phyloP scores from a whole-genome alignment of 768 basidiomycete species.

The Russula lepida region DNA sequence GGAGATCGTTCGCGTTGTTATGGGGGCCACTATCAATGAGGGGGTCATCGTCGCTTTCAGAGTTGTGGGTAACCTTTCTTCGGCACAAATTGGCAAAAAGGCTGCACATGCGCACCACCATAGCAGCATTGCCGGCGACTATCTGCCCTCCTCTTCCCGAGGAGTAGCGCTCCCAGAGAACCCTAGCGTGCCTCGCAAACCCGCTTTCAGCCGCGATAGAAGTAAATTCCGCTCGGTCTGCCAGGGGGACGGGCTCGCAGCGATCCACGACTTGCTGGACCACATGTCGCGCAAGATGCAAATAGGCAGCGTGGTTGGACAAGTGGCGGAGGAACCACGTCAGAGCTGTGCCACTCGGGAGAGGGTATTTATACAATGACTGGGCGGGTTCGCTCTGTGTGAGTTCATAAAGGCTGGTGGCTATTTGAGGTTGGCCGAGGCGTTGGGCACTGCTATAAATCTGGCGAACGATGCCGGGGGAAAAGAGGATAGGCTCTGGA shows the following conservation, averaged over 20 bases:
- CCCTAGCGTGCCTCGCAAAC: conserved; percentile 39
- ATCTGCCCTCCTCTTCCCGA: conserved; percentile 32
- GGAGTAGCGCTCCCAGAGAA: conserved; percentile 51
- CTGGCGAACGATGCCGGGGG: conserved; percentile 35
- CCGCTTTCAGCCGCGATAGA: conserved; percentile 38
- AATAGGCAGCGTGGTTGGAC: conserved; percentile 30
- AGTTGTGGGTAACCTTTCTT: not conserved
- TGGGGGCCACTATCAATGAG: not conserved
- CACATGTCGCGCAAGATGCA: conserved; percentile 42
- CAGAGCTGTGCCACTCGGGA: conserved; percentile 40
- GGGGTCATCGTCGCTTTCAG: not conserved
- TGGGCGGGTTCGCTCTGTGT: conserved; percentile 32
- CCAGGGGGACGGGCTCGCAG: conserved; percentile 34
- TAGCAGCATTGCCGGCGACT: conserved; percentile 38
- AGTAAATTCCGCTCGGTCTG: conserved; percentile 45
- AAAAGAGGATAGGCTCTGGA: conserved; percentile 30
- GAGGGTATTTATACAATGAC: conserved; percentile 36
- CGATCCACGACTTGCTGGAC: conserved; percentile 40
- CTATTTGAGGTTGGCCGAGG: conserved; percentile 28
- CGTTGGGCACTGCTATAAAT: conserved; percentile 21
- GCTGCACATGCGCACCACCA: conserved; percentile 45
- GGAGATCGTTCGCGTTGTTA: not conserved
- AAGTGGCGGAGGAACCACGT: conserved; percentile 49
- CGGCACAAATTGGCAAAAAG: conserved; percentile 28
- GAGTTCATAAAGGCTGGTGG: conserved; percentile 39